Percentiles rank a stretch among this genome's conserved stretches.
Evolutionary conservation across 805 yeast genomes (phyloP).

Genomic region (Candida nonsorbophila): DNA sequence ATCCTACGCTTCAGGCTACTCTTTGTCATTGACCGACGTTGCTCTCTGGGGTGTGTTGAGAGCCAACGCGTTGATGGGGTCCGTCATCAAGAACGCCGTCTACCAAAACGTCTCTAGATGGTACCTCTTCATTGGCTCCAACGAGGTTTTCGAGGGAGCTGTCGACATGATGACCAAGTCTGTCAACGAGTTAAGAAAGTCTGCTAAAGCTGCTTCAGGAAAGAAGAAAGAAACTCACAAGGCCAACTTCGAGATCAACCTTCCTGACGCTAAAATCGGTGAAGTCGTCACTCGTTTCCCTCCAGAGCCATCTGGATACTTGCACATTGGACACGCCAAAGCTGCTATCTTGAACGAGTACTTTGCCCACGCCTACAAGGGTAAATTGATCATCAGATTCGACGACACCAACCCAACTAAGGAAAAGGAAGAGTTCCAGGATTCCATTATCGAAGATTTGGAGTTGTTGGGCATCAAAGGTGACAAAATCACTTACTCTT

Average conservation of each 20-base stretch:
- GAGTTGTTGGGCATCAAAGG: constrained; percentile 88
- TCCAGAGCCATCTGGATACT: constrained; percentile 98
- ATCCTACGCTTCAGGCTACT: constrained; percentile 55
- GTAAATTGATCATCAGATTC: constrained; percentile 92
- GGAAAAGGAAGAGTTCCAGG: constrained; percentile 92
- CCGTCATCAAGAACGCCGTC: constrained; percentile 78
- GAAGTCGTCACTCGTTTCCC: constrained; percentile 98
- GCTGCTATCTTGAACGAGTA: constrained; percentile 96
- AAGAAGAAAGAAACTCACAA: constrained; percentile 85
- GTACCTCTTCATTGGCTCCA: constrained; percentile 74
- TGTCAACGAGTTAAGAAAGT: constrained; percentile 66
- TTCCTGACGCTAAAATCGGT: constrained; percentile 88
- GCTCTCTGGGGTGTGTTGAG: constrained; percentile 92
- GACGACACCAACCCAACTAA: constrained; percentile 98
- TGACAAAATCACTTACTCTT: constrained; percentile 81
- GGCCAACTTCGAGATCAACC: constrained; percentile 91
- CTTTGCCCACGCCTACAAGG: constrained; percentile 93
- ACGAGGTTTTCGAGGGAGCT: constrained; percentile 61
- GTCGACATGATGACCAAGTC: constrained; percentile 65
- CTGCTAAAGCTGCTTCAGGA: constrained; percentile 39
- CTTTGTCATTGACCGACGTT: constrained; percentile 72
- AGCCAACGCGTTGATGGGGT: constrained; percentile 89
- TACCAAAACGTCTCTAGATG: constrained; percentile 89
- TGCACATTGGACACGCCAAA: constrained; percentile 98
- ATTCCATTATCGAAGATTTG: constrained; percentile 90